Percentiles rank a stretch among this genome's conserved stretches.
phyloP scores from a whole-genome alignment of 2,329 filamentous ascomycete genomes.

The Ceratocystis albifundus region DNA sequence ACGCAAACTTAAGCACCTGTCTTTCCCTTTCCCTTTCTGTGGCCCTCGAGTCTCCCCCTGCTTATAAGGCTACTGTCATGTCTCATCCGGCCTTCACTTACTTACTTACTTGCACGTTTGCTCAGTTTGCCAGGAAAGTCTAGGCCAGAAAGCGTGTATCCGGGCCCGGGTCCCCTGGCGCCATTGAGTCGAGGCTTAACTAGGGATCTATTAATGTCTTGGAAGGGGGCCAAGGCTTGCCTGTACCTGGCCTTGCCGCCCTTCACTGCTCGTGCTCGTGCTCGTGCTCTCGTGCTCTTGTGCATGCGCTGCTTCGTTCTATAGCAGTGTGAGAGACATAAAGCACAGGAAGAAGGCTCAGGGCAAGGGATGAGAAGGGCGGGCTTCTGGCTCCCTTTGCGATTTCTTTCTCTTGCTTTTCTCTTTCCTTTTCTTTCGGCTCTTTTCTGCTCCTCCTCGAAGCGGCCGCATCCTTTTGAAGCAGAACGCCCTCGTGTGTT shows the following conservation, averaged over 20 bases:
- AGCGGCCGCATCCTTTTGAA: not conserved
- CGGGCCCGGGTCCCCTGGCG: not conserved
- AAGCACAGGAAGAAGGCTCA: not conserved
- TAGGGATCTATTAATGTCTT: slow-evolving; percentile 4
- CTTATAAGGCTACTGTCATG: slow-evolving; percentile 2
- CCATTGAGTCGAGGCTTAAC: not conserved
- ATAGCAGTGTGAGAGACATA: not conserved
- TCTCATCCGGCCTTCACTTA: slow-evolving; percentile 6
- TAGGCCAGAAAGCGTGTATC: not conserved
- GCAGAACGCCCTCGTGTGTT: not conserved
- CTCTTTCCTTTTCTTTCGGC: not conserved
- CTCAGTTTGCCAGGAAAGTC: not conserved
- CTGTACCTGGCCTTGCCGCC: not conserved
- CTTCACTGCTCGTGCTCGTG: too few species aligned
- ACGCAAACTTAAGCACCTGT: not conserved
- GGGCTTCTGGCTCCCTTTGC: not conserved
- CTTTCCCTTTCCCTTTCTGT: not conserved
- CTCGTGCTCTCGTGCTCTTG: not conserved
- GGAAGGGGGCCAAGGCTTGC: not conserved
- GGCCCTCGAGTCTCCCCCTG: slow-evolving; percentile 3
- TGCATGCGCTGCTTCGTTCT: not conserved
- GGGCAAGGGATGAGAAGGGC: not conserved
- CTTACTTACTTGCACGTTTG: slow-evolving; percentile 3
- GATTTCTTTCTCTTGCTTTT: not conserved
- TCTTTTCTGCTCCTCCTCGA: not conserved